Evolutionary conservation across 148 eudicot genomes (phyloP).

Genomic region (Cornus controversa): DNA sequence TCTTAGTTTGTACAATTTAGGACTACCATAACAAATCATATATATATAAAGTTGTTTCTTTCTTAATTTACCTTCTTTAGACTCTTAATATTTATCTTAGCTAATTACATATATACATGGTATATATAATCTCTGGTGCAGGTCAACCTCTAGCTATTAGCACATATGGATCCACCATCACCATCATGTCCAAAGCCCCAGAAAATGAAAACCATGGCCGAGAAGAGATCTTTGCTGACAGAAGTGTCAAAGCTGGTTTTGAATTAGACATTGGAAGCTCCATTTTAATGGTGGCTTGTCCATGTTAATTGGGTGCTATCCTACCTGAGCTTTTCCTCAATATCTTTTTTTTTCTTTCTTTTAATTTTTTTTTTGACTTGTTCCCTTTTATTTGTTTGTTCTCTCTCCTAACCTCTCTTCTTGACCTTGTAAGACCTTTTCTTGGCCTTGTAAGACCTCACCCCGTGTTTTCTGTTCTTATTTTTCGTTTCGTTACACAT

Average conservation of each 20-base stretch:
- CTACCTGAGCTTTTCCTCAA: constrained; percentile 52
- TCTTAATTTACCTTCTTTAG: no score
- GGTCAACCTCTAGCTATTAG: no score
- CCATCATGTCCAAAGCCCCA: background rate
- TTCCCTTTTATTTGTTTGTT: constrained; percentile 35
- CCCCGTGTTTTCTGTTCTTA: background rate
- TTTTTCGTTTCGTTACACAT: background rate
- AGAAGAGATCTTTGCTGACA: background rate
- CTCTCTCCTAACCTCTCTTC: constrained; percentile 33
- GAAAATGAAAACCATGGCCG: background rate
- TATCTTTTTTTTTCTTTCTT: constrained; percentile 7
- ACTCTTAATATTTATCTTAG: no score
- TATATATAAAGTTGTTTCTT: no score
- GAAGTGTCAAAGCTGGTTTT: background rate
- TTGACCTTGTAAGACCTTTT: constrained; percentile 82
- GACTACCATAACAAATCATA: background rate
- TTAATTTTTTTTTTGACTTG: constrained; percentile 33
- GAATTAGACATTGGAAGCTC: background rate
- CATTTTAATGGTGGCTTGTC: constrained; percentile 1
- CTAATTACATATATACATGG: no score
- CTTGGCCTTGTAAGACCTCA: constrained; percentile 71
- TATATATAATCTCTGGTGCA: no score
- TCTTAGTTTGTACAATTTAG: background rate
- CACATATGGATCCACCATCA: no score
- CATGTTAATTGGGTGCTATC: constrained; percentile 51